phyloP scores from a whole-genome alignment of 805 yeast species.

The Kodamaea jinghongensis region DNA sequence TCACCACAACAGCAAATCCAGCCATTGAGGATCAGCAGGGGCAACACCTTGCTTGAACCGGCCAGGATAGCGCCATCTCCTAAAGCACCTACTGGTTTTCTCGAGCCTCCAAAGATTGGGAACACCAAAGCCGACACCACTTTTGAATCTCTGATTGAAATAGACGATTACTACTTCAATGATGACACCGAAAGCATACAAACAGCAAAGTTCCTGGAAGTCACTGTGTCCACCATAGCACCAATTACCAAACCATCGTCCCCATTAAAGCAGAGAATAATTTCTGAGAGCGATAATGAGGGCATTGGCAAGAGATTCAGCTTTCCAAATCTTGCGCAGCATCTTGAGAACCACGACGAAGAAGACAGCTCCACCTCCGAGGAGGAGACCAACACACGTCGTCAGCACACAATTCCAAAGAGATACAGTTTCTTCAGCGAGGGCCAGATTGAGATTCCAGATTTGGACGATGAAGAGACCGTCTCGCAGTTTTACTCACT shows the following conservation, averaged over 20 bases:
- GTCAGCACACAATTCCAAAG: conserved; percentile 4
- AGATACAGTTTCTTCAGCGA: conserved; percentile 9
- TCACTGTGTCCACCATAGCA: conserved; percentile 5
- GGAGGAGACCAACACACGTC: too few relatives aligned
- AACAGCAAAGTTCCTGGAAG: conserved; percentile 12
- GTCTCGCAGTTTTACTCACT: conserved; percentile 9
- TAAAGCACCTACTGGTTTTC: background rate
- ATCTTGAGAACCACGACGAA: conserved; percentile 5
- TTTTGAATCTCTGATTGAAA: conserved; percentile 7
- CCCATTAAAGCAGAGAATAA: conserved; percentile 5
- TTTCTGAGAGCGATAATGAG: conserved; percentile 25
- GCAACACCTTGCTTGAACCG: conserved; percentile 5
- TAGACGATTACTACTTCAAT: conserved; percentile 12
- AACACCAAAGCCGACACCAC: conserved; percentile 1
- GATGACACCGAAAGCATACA: conserved; percentile 11
- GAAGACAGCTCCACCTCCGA: too few relatives aligned
- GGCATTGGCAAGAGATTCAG: conserved; percentile 37
- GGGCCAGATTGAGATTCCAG: conserved; percentile 45
- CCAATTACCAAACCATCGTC: background rate
- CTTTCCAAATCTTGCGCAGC: conserved; percentile 31
- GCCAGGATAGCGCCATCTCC: background rate
- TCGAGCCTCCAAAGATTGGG: conserved; percentile 4
- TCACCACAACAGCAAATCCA: conserved; percentile 9
- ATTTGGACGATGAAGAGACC: conserved; percentile 23
- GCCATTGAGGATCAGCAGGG: conserved; percentile 16